These are phyloP conservation scores for Diplodia intermedia DNA, from an alignment of 2,329 filamentous ascomycete species.

Conservation along the genomic window DNA sequence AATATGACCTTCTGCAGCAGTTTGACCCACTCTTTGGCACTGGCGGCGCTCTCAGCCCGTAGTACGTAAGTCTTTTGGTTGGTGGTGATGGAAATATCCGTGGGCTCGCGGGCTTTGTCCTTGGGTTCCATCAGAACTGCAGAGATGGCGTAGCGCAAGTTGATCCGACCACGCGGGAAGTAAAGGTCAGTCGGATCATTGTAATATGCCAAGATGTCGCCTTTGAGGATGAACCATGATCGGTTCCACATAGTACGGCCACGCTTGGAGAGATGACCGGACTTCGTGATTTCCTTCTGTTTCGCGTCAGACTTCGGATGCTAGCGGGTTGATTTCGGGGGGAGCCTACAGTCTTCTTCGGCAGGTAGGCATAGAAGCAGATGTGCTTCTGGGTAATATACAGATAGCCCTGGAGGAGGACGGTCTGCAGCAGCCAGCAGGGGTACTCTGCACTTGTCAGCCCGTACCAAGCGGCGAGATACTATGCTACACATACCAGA, in stretches of 20 bases:
- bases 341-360: constrained; percentile 79
- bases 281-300: constrained; percentile 69
- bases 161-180: constrained; percentile 90
- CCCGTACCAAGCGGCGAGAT: neutral
- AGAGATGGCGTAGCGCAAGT: constrained; percentile 88
- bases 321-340: no score
- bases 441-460: constrained; percentile 72
- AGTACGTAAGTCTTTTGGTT: constrained; percentile 85
- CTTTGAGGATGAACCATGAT: constrained; percentile 93
- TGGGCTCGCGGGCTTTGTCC: constrained; percentile 72
- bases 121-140: constrained; percentile 75
- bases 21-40: constrained; percentile 96
- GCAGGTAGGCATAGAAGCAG: constrained; percentile 97
- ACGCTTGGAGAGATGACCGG: constrained; percentile 85
- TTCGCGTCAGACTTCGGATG: constrained; percentile 35
- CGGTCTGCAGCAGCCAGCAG: constrained; percentile 90
- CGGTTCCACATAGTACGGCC: constrained; percentile 88
- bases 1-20: constrained; percentile 94
- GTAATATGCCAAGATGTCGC: constrained; percentile 91
- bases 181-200: constrained; percentile 83
- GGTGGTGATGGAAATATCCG: constrained; percentile 81
- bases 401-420: constrained; percentile 91
- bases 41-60: constrained; percentile 83
- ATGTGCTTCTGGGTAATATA: constrained; percentile 94
- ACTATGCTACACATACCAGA: constrained; percentile 60